Evolutionary conservation across 225 moss, liverwort and hornwort species (phyloP).

Genomic region (Polytrichum formosum): DNA sequence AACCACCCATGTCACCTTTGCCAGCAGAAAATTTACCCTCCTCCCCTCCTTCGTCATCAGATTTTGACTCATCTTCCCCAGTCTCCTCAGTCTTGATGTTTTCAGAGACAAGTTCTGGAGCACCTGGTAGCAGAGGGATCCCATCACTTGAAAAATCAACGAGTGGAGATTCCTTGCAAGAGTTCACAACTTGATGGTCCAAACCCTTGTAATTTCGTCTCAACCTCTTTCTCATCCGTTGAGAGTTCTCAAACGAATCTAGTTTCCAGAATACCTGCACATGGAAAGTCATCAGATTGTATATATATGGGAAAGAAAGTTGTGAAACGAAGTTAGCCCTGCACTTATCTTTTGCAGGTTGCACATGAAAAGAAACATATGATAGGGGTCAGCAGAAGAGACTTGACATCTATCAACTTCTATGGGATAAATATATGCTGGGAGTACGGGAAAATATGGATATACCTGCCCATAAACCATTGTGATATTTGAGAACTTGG

Average conservation of each 20-base stretch:
- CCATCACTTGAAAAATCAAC: constrained; percentile 24
- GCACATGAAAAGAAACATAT: too few relatives aligned
- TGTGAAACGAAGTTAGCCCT: too few relatives aligned
- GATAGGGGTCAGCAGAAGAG: too few relatives aligned
- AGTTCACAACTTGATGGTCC: constrained; percentile 50
- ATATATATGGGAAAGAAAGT: too few relatives aligned
- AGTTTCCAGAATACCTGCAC: constrained; percentile 86
- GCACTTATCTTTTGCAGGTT: too few relatives aligned
- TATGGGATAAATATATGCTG: too few relatives aligned
- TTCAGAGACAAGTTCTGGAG: constrained; percentile 77
- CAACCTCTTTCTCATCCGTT: constrained; percentile 94
- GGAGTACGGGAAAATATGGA: too few relatives aligned
- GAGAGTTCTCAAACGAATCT: constrained; percentile 80
- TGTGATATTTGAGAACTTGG: background rate
- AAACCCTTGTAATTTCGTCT: constrained; percentile 87
- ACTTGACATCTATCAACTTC: too few relatives aligned
- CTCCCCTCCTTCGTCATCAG: constrained; percentile 55
- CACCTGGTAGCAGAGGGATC: constrained; percentile 64
- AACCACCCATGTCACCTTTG: constrained; percentile 26
- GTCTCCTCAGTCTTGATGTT: constrained; percentile 48
- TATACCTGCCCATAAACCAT: too few relatives aligned
- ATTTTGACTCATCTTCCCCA: constrained; percentile 47
- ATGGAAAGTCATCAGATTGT: background rate
- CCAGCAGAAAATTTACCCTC: constrained; percentile 28
- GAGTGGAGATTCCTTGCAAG: constrained; percentile 42